A percentile compares a stretch with the other conserved stretches of the same genome.
Conservation (phyloP, 2,329 filamentous ascomycete genomes). For the Scedosporium minutisporum region DNA sequence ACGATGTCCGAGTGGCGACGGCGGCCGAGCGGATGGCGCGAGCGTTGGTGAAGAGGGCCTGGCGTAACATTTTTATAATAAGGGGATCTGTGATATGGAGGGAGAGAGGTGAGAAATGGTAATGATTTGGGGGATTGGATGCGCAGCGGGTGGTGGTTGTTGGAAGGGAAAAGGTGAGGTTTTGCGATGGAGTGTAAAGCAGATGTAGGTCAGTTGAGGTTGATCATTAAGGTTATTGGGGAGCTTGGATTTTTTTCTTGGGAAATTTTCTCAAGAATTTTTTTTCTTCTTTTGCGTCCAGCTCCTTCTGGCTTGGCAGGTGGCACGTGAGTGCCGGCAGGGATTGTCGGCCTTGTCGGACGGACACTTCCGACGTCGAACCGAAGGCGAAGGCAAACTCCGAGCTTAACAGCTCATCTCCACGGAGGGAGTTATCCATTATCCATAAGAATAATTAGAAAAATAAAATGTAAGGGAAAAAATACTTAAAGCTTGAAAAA, state of each 20-base stretch:
- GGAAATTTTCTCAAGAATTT: not conserved
- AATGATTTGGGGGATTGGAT: not conserved
- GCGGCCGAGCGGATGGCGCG: constrained; percentile 5
- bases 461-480: not conserved
- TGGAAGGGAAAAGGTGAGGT: not conserved
- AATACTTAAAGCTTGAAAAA: not conserved
- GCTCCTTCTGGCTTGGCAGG: not conserved
- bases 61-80: constrained; percentile 4
- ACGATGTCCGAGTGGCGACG: constrained; percentile 5
- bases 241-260: not conserved
- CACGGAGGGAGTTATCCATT: not conserved
- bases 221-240: not conserved
- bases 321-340: not conserved
- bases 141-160: not conserved
- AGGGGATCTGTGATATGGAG: not conserved
- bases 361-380: not conserved
- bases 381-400: not conserved
- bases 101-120: not conserved
- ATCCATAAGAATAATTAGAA: not conserved
- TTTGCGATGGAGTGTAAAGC: not conserved
- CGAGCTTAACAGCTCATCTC: not conserved
- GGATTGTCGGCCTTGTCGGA: not conserved
- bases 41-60: constrained; percentile 5
- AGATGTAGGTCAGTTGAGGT: not conserved
- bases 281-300: not conserved